phyloP scores from a whole-genome alignment of 345 rosid genomes.

The Aegle marmelos region DNA sequence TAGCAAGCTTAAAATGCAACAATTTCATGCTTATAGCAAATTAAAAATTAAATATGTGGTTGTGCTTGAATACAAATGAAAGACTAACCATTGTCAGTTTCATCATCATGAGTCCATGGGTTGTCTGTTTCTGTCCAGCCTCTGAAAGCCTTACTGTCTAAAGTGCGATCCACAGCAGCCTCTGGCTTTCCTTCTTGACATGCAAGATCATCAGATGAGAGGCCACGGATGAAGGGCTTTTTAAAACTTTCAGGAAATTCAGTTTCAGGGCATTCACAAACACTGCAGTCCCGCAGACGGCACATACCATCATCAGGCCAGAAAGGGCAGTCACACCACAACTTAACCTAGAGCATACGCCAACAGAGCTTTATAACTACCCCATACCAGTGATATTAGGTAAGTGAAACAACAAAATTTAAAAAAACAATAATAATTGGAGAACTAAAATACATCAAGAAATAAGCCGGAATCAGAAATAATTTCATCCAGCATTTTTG shows the following conservation, averaged over 20 bases:
- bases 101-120: slow-evolving; percentile 83
- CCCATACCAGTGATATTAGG: neutral
- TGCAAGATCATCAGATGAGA: slow-evolving; percentile 54
- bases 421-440: neutral
- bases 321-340: slow-evolving; percentile 98
- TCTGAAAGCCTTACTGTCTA: slow-evolving; percentile 69
- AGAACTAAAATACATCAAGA: neutral
- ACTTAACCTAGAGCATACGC: slow-evolving; percentile 56
- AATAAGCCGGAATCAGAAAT: neutral
- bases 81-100: slow-evolving; percentile 67
- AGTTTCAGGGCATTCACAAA: slow-evolving; percentile 91
- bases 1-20: neutral
- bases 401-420: neutral
- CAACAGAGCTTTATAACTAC: neutral
- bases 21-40: neutral
- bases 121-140: slow-evolving; percentile 92
- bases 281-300: slow-evolving; percentile 88
- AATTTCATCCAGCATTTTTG: neutral
- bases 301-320: slow-evolving; percentile 99
- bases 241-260: slow-evolving; percentile 85
- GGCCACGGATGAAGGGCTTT: slow-evolving; percentile 46
- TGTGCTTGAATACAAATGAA: slow-evolving; percentile 8
- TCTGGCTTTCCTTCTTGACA: slow-evolving; percentile 97
- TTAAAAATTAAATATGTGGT: neutral
- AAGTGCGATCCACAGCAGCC: slow-evolving; percentile 82